Base-by-base conservation (phyloP, 1,284 basidiomycete species). In the Rhodotorula sp. region DNA sequence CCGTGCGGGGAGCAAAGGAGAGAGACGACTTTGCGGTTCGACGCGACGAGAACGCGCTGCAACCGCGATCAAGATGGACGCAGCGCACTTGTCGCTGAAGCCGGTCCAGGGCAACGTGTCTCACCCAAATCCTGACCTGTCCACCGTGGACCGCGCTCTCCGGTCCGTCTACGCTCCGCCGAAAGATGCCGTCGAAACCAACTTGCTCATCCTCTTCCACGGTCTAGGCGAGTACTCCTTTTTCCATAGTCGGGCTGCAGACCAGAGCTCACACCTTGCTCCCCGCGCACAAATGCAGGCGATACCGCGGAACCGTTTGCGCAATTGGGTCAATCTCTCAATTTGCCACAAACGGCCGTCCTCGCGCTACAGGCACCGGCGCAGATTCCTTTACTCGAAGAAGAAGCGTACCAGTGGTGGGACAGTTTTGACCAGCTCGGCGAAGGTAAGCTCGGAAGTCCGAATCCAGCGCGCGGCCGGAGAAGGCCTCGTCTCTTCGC, bases 331-430 rank as follows among this genome's bases (percentile, higher is more conserved):
- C 66, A 71, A 49, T 75, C 64, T 15, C 70, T 83, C 55, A 79
- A 80, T 63, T 73, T 82, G 28, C 81, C 82, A 2, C 81, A 83
- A 61, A 82, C 81, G 4, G 80, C 81, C 18, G 68, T 80, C 15
- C 69, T 82, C 16, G 74, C 77, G 10, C 43, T 82, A 19, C 77
- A 79, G 50, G 81, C 78, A 7, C 78, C 79, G 0, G 70, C 70
- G 18, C 66, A 69, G n/a, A 78, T 83, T 0, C 81, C 81, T 0
- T 71, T 82, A 31, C 75, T 83, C 10, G 81, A 82, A 23, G 79
- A 79, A 43, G 74, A 77, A 19, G 78, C 77, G 50, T 78, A 60
- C 47, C 79, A 80, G 75, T 83, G 81, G 81, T 82, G 80, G 75
- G 76, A 77, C 3, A 77, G 78, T 6, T 82, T 82, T 49, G 81